Base-by-base conservation (phyloP, 495 filamentous ascomycete species). In the Pyrenopolyporus hunteri region DNA sequence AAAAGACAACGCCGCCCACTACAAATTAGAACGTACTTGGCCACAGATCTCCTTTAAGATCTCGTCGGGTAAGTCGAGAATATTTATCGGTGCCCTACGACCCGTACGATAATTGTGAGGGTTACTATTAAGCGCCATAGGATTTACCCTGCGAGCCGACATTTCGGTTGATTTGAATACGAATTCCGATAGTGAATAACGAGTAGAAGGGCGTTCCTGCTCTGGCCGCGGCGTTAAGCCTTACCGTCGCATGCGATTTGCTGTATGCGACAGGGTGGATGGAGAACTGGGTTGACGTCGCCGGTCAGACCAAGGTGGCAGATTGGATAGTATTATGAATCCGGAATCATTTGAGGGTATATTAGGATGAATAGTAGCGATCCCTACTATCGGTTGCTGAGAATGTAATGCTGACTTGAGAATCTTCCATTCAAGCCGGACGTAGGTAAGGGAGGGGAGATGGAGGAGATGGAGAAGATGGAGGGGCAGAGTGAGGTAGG, bases 31-130 rank as follows among this genome's bases (percentile, higher is more conserved):
- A 69, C 77, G 60, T 55, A 78, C 79, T 65, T 83, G 72, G 22
- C 59, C 66, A 58, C 83, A 68, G 47, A 85, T 84, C 16, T 80
- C 74, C 42, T 76, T 74, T 57, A 82, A 75, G 1, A 80, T 79
- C 58, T 85, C 83, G 1, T 63, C 52, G 9, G 83, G 83, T 22
- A 85, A 58, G 63, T 74, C 71, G 8, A 79, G 52, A 50, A 85
- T 68, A 20, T 46, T 63, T n/a, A n/a, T n/a, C 9, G 63, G 35
- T 4, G 49, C 28, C 9, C 31, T 63, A n/a, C 17, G 22, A 14
- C 14, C 19, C 23, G 8, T 7, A 16, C 11, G 4, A 4, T 11
- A 14, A 33, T 3, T 16, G 11, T 19, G 17, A 16, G 26, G 10
- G 13, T 17, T 19, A 20, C 19, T 16, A n/a, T 4, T 35, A 39